Conservation (phyloP, 805 yeast genomes). For the Danielozyma ontarioensis region DNA sequence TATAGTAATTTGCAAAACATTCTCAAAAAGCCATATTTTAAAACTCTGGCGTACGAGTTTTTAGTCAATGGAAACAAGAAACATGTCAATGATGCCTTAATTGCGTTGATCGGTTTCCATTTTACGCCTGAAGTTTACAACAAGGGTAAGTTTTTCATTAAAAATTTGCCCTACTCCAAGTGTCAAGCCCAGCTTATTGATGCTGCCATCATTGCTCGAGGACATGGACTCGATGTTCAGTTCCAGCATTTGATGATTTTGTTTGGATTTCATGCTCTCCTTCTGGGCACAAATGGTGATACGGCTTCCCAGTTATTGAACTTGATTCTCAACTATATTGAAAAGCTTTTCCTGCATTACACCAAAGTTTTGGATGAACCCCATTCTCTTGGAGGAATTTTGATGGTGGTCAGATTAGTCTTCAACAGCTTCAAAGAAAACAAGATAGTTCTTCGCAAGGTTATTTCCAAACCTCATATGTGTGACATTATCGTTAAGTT, state of each 20-base stretch:
- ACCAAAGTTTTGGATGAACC: not conserved
- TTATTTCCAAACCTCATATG: not conserved
- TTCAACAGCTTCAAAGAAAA: conserved; percentile 56
- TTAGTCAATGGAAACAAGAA: no score
- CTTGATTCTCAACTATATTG: conserved; percentile 17
- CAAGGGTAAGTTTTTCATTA: conserved; percentile 15
- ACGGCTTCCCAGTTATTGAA: conserved; percentile 6
- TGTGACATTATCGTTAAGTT: not conserved
- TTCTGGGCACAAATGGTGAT: conserved; percentile 5
- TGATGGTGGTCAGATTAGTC: conserved; percentile 38
- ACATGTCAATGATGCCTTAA: no score
- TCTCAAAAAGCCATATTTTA: conserved; percentile 33
- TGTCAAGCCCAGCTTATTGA: conserved; percentile 10
- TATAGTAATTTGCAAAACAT: conserved; percentile 38
- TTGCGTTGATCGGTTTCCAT: conserved; percentile 39
- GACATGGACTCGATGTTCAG: conserved; percentile 10
- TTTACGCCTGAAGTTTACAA: conserved; percentile 33
- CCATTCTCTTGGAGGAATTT: not conserved
- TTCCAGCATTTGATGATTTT: conserved; percentile 20
- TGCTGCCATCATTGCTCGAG: conserved; percentile 4
- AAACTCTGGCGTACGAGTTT: conserved; percentile 13
- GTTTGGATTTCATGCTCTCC: conserved; percentile 15
- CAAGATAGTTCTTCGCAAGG: conserved; percentile 17
- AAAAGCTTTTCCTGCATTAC: conserved; percentile 10
- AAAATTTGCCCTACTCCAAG: conserved; percentile 16